phyloP scores from a whole-genome alignment of 306 rosid species.

The Erythrophleum fordii region DNA sequence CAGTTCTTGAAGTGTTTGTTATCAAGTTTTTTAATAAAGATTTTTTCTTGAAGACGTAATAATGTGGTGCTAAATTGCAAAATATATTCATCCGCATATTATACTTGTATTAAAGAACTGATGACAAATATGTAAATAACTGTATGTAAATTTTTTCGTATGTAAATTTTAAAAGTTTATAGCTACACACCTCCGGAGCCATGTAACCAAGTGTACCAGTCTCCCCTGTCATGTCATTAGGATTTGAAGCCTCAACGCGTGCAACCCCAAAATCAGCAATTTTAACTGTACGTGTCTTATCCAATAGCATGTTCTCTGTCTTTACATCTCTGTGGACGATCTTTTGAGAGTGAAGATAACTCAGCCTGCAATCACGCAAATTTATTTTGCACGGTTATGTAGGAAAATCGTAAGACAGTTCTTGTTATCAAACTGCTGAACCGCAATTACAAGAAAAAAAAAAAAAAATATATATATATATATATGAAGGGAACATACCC shows the following conservation, averaged over 20 bases:
- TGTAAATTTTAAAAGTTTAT: conserved; percentile 25
- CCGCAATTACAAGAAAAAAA: background rate
- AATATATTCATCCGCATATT: background rate
- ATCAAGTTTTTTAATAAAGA: background rate
- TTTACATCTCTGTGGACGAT: conserved; percentile 98
- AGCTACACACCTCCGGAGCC: conserved; percentile 95
- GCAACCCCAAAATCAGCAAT: conserved; percentile 99
- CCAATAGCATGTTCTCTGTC: conserved; percentile 96
- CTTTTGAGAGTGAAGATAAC: conserved; percentile 95
- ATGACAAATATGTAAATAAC: background rate
- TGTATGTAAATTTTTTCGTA: background rate
- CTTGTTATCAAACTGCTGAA: conserved; percentile 35
- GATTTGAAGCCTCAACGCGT: conserved; percentile 98
- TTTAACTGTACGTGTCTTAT: conserved; percentile 83
- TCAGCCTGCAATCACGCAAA: conserved; percentile 62
- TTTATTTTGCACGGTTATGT: conserved; percentile 29
- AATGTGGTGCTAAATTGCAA: background rate
- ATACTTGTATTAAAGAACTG: background rate
- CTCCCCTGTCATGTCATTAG: conserved; percentile 99
- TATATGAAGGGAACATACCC: conserved; percentile 61
- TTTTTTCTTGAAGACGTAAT: background rate
- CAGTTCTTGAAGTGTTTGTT: background rate
- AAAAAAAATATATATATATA: no score
- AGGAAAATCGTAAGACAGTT: conserved; percentile 9
- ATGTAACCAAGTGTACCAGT: conserved; percentile 99